Evolutionary conservation across 176 grass and related monocot genomes (phyloP).

Genomic region (Elymus sibiricus): DNA sequence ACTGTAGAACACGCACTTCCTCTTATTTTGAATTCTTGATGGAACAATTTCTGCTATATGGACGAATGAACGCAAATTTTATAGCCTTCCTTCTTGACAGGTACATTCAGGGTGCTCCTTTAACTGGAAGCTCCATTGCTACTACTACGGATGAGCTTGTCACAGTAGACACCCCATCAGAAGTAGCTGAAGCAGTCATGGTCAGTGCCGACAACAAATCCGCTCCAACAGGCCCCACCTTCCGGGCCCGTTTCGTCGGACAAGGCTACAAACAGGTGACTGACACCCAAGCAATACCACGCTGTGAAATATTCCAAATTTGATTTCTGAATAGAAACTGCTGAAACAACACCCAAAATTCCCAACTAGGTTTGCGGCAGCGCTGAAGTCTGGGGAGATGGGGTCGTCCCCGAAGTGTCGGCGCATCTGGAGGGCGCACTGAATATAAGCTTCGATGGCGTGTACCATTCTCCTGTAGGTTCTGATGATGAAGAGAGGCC

Average conservation of each 20-base stretch:
- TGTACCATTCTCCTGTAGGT: slow-evolving; percentile 91
- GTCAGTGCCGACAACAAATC: slow-evolving; percentile 3
- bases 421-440: slow-evolving; percentile 84
- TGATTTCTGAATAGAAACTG: background rate
- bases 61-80: background rate
- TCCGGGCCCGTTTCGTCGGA: slow-evolving; percentile 65
- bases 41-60: background rate
- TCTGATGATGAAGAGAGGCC: slow-evolving; percentile 64
- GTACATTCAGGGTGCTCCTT: slow-evolving; percentile 70
- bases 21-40: background rate
- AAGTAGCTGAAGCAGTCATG: slow-evolving; percentile 34
- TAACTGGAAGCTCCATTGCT: slow-evolving; percentile 36
- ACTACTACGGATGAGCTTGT: slow-evolving; percentile 35
- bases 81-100: slow-evolving; percentile 11
- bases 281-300: background rate
- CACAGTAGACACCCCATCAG: slow-evolving; percentile 23
- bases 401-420: slow-evolving; percentile 81
- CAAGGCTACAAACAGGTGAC: slow-evolving; percentile 97
- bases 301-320: background rate
- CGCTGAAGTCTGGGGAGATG: slow-evolving; percentile 87
- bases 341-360: background rate
- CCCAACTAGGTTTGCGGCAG: slow-evolving; percentile 64
- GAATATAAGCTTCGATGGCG: slow-evolving; percentile 82
- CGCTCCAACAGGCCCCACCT: background rate
- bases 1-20: background rate